A percentile compares a stretch with the other conserved stretches of the same genome.
phyloP scores from a whole-genome alignment of 371 early-diverging fungal genomes.

The Massospora cicadina region DNA sequence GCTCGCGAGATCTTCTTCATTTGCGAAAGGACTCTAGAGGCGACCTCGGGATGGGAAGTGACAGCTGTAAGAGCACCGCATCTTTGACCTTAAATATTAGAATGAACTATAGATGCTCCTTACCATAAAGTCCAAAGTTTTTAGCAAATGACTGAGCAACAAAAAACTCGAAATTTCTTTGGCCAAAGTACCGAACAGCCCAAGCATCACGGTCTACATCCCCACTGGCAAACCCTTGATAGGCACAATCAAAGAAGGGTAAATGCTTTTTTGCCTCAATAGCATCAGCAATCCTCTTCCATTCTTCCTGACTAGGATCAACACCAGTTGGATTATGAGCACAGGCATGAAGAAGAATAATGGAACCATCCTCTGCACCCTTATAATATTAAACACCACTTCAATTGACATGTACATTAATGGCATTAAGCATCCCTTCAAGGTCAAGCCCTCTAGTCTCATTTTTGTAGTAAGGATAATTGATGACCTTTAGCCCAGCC shows the following conservation, averaged over 20 bases:
- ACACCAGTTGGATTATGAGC: constrained; percentile 96
- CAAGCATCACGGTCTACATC: constrained; percentile 76
- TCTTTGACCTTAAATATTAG: constrained; percentile 47
- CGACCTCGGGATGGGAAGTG: constrained; percentile 25
- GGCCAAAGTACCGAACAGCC: constrained; percentile 79
- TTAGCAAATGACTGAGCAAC: constrained; percentile 85
- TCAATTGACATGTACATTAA: constrained; percentile 20
- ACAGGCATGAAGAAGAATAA: constrained; percentile 72
- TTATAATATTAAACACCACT: constrained; percentile 15
- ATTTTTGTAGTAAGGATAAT: constrained; percentile 82
- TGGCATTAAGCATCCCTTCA: constrained; percentile 43
- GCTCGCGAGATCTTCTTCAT: constrained; percentile 67
- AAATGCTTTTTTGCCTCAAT: constrained; percentile 55
- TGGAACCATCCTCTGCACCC: constrained; percentile 52
- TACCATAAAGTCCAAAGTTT: constrained; percentile 92
- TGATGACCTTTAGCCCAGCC: constrained; percentile 60
- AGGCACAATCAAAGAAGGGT: constrained; percentile 93
- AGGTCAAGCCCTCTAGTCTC: constrained; percentile 56
- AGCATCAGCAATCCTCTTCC: constrained; percentile 72
- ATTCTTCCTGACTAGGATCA: constrained; percentile 82
- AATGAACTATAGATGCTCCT: constrained; percentile 8
- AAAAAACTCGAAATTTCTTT: constrained; percentile 75
- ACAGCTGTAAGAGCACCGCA: constrained; percentile 71
- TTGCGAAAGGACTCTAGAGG: constrained; percentile 49
- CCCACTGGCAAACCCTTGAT: constrained; percentile 94